Conservation (phyloP, 2,329 filamentous ascomycete genomes). For the Colletotrichum liaoningense region DNA sequence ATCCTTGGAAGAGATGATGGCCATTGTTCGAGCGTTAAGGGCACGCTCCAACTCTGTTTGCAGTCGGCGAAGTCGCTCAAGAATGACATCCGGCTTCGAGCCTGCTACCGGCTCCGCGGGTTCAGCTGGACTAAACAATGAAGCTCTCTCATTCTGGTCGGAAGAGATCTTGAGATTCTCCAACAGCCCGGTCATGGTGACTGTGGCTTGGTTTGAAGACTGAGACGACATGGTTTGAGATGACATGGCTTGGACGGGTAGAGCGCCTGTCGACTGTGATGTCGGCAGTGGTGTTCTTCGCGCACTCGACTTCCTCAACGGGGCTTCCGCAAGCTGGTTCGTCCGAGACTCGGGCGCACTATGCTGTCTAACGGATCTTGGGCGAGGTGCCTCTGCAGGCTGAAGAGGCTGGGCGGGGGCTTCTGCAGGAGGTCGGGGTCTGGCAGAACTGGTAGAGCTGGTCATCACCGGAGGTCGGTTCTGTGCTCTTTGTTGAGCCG, state of each 20-base stretch:
- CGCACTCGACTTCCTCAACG: conserved; percentile 26
- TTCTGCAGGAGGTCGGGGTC: conserved; percentile 43
- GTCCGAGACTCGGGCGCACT: conserved; percentile 29
- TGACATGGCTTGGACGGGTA: conserved; percentile 24
- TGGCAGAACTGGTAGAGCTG: conserved; percentile 39
- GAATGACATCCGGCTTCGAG: conserved; percentile 68
- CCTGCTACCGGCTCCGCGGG: conserved; percentile 60
- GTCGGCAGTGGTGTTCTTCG: conserved; percentile 34
- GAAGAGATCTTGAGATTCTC: conserved; percentile 40
- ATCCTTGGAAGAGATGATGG: conserved; percentile 66
- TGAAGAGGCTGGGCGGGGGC: conserved; percentile 9
- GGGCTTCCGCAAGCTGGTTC: conserved; percentile 23
- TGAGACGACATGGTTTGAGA: conserved; percentile 5
- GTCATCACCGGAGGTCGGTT: conserved; percentile 53
- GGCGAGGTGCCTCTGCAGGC: conserved; percentile 20
- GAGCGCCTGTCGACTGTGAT: conserved; percentile 30
- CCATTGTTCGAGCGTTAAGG: conserved; percentile 72
- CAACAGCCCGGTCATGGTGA: conserved; percentile 29
- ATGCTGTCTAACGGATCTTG: conserved; percentile 32
- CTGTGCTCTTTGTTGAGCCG: conserved; percentile 73
- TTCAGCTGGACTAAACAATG: conserved; percentile 68
- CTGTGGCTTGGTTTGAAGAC: conserved; percentile 25
- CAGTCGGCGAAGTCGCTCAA: conserved; percentile 66
- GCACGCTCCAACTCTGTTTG: conserved; percentile 72
- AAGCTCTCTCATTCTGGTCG: conserved; percentile 50